Base-by-base conservation (phyloP, 345 rosid genomes). In the Hibiscus mutabilis region DNA sequence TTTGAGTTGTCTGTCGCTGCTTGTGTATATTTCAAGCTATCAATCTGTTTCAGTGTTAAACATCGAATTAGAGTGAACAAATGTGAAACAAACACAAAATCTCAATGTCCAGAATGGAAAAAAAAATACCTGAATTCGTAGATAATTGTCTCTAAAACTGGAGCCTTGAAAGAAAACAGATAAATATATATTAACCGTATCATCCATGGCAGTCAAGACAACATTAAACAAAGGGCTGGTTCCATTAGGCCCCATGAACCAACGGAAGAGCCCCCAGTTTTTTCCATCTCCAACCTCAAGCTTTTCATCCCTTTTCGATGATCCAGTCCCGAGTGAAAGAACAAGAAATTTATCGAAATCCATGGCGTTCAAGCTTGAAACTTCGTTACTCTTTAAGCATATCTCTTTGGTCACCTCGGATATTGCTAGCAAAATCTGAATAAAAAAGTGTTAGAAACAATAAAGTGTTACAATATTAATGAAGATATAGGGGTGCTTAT, bases 331-430 rank as follows among this genome's bases (percentile, higher is more conserved):
- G 1, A 81, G 27, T 0, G 83, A 84, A 4, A 86, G 69, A 13
- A 84, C 82, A 1, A 81, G 53, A 60, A 76, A 73, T 40, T 78
- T 44, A 6, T 66, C 24, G 21, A 75, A 76, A 51, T 81, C 84
- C 64, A 73, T 47, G 56, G 75, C 71, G 5, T 69, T 58, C 5
- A 76, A 67, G 74, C 74, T 73, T 74, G 73, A 31, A 40, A 8
- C 44, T 40, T 40, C 2, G 12, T 40, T 40, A 40, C 44, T 40
- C 12, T 40, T 40, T 40, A 70, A 44, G 21, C n/a, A 51, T 25
- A 85, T 78, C 73, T 84, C 85, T 7, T 84, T 89, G 13, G 83
- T 80, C 58, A 87, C 95, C 72, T 85, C 88, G 9, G 84, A 77
- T 42, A 89, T 70, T 3, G 97, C 85, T 11, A 87, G 68, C 68